These are phyloP conservation scores for Fusarium xylarioides DNA, from an alignment of 2,329 filamentous ascomycete species.

Conservation along the genomic window DNA sequence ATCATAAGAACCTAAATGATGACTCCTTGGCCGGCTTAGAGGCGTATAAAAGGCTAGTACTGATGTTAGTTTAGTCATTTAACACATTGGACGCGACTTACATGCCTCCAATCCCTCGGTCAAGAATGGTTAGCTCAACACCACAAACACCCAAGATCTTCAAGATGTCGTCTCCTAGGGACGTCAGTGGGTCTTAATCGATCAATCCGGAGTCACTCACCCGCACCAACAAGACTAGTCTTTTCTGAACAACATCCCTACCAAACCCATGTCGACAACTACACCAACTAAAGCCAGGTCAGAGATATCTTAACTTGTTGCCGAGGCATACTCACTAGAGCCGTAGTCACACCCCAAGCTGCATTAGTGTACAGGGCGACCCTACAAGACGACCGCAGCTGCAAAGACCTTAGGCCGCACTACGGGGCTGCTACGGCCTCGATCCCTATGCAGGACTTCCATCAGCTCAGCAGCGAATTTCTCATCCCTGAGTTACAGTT, in stretches of 20 bases:
- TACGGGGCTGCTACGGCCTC: too few relatives aligned
- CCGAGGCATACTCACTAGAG: too few relatives aligned
- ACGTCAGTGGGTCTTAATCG: background rate
- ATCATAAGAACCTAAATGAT: background rate
- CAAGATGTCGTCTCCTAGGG: background rate
- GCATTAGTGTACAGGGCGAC: too few relatives aligned
- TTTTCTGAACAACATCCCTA: fast-evolving
- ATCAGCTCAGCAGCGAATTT: background rate
- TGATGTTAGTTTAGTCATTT: background rate
- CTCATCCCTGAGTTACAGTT: background rate
- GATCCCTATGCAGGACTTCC: too few relatives aligned
- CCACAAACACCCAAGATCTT: background rate
- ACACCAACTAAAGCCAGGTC: background rate
- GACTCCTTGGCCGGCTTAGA: background rate
- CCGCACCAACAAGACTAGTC: background rate
- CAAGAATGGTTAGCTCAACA: background rate
- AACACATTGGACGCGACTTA: background rate
- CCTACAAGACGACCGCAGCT: too few relatives aligned
- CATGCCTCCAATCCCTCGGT: background rate
- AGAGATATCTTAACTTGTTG: too few relatives aligned
- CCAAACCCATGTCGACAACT: background rate
- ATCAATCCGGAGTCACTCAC: background rate
- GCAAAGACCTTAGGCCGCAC: too few relatives aligned
- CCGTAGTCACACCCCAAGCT: too few relatives aligned
- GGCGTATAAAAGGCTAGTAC: background rate